Evolutionary conservation across 2,329 filamentous ascomycete genomes (phyloP), one percentile per base, ranked within the genome.

Genomic region (Corinectria fuckeliana): DNA sequence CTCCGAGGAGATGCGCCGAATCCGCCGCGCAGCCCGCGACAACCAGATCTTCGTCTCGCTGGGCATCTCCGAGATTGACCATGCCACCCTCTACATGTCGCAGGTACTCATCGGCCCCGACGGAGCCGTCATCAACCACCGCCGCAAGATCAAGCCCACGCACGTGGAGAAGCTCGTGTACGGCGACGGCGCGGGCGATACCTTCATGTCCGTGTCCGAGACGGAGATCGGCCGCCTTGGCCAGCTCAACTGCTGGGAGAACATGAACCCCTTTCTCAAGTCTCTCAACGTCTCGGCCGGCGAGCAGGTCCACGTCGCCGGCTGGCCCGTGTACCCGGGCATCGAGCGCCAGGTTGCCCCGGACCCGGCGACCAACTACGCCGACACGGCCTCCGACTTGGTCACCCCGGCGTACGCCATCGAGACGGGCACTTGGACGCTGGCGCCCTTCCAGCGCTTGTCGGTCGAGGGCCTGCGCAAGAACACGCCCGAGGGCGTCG

Each of bases 161-260:
- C 79, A 82, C 56, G 72, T 82, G 36, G 80, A 82, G 67, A 75
- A 79, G 39, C 72, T 77, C 2, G 74, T 79, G 39, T 87, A 83
- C 66, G 84, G 84, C 2, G 85, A 87, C 49, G 84, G 83, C 2
- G 78, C 82, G 1, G 85, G 82, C 2, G 82, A 86, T 34, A 82
- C 83, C n/a, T 81, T 84, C 44, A 59, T 62, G 51, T 61, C 67
- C 0, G 84, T 86, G 0, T 77, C 80, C 5, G 76, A 82, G 38
- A 80, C 80, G 1, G 75, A 77, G 1, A 81, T 84, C 48, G 83
- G 82, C 2, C 80, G 80, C 3, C 76, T 86, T 5, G 84, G 84
- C 0, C 80, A 79, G 4, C 73, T 86, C 23, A 84, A 83, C 64
- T 85, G 83, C 72, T 86, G 82, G 81, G 82, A 85, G 66, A 81